phyloP scores from a whole-genome alignment of 495 filamentous ascomycete genomes.

The Amorphotheca resinae region DNA sequence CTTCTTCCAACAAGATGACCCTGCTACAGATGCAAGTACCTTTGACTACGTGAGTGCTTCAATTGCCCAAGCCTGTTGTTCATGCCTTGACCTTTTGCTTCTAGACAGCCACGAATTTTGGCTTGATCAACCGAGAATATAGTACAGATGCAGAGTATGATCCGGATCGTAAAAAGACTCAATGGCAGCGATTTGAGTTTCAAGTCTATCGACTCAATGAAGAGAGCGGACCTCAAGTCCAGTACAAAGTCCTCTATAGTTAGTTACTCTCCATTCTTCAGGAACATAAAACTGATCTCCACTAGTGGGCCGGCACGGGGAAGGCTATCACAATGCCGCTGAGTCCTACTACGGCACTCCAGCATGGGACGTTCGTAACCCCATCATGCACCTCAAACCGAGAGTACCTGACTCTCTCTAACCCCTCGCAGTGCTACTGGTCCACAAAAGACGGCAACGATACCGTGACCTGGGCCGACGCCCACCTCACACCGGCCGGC shows the following conservation, averaged over 20 bases:
- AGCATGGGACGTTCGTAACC: constrained; percentile 48
- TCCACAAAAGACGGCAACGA: constrained; percentile 55
- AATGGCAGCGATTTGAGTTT: constrained; percentile 55
- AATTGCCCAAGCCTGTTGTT: constrained; percentile 1
- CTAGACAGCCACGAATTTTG: constrained; percentile 51
- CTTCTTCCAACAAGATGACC: constrained; percentile 60
- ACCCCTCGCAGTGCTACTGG: constrained; percentile 51
- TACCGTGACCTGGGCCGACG: constrained; percentile 55
- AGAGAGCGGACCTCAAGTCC: constrained; percentile 30
- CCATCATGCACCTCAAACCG: background rate
- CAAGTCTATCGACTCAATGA: constrained; percentile 43
- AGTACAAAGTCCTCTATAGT: constrained; percentile 56
- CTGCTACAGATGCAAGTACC: constrained; percentile 42
- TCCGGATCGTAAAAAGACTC: constrained; percentile 31
- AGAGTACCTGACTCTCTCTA: background rate
- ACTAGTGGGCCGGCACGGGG: constrained; percentile 50
- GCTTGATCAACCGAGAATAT: constrained; percentile 49
- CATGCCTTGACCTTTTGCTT: background rate
- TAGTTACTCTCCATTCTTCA: background rate
- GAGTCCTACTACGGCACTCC: constrained; percentile 53
- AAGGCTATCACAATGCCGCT: constrained; percentile 57
- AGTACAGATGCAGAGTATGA: constrained; percentile 30
- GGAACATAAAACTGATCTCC: background rate
- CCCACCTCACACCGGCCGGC: constrained; percentile 49
- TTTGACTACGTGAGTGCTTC: constrained; percentile 50